phyloP scores from a whole-genome alignment of 768 basidiomycete genomes.

The Mycena vulgaris region DNA sequence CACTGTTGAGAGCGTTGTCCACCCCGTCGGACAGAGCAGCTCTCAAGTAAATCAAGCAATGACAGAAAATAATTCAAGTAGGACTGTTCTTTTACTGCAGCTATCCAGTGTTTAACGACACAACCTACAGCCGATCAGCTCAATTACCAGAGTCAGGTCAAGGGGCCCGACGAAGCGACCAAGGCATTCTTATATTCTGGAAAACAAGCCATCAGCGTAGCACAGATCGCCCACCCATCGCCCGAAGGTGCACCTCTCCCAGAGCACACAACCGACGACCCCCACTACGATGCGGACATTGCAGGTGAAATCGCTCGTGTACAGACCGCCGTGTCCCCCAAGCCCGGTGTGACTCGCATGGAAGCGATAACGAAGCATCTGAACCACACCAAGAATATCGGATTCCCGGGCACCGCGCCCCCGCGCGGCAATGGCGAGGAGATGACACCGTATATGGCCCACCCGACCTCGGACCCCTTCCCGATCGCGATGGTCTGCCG shows the following conservation, averaged over 20 bases:
- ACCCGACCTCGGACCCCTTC: slow-evolving; percentile 68
- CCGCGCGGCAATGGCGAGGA: slow-evolving; percentile 56
- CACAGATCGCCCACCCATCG: slow-evolving; percentile 41
- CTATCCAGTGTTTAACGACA: not conserved
- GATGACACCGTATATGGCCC: slow-evolving; percentile 74
- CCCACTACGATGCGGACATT: slow-evolving; percentile 44
- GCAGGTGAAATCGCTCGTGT: slow-evolving; percentile 42
- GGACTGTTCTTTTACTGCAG: not conserved
- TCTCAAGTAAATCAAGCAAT: slow-evolving; percentile 38
- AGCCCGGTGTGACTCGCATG: slow-evolving; percentile 36
- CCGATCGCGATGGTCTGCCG: slow-evolving; percentile 80
- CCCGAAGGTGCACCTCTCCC: slow-evolving; percentile 34
- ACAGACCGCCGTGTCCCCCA: slow-evolving; percentile 41
- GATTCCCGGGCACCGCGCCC: slow-evolving; percentile 49
- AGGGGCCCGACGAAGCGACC: slow-evolving; percentile 38
- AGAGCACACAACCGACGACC: slow-evolving; percentile 39
- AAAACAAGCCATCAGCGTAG: slow-evolving; percentile 36
- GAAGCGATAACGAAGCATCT: slow-evolving; percentile 58
- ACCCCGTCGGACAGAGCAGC: slow-evolving; percentile 25
- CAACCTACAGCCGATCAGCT: slow-evolving; percentile 16
- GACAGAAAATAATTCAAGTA: slow-evolving; percentile 22
- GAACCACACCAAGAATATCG: slow-evolving; percentile 54
- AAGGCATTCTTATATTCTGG: slow-evolving; percentile 42
- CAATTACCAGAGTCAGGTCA: slow-evolving; percentile 30
- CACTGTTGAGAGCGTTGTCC: slow-evolving; percentile 35